These are phyloP conservation scores for Ganoderma resinaceum DNA, from an alignment of 1,284 basidiomycete species.

Conservation along the genomic window DNA sequence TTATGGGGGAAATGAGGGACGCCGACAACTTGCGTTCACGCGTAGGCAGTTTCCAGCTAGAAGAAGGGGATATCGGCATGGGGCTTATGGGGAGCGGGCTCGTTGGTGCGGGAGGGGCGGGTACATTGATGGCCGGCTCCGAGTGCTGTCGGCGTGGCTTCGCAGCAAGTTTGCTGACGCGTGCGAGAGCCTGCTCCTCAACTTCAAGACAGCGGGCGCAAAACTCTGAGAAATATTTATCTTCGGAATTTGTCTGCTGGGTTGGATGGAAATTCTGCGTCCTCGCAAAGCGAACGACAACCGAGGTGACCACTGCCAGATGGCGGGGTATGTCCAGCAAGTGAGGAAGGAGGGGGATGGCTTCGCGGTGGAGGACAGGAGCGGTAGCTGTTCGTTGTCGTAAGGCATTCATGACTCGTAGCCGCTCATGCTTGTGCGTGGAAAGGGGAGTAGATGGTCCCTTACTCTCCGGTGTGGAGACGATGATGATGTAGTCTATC, in stretches of 20 bases:
- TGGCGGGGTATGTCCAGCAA: slow-evolving; percentile 76
- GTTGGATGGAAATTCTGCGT: slow-evolving; percentile 26
- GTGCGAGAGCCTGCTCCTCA: slow-evolving; percentile 69
- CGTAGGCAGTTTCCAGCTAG: slow-evolving; percentile 22
- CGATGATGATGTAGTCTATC: slow-evolving; percentile 75
- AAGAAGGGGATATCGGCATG: slow-evolving; percentile 31
- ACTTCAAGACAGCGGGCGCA: slow-evolving; percentile 68
- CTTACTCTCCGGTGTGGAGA: slow-evolving; percentile 61
- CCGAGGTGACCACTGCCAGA: slow-evolving; percentile 75
- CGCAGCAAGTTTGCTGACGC: slow-evolving; percentile 64
- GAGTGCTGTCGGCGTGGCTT: slow-evolving; percentile 32
- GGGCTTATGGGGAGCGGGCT: slow-evolving; percentile 29
- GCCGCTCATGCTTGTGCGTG: slow-evolving; percentile 56
- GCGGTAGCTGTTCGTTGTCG: slow-evolving; percentile 59
- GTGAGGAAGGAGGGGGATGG: slow-evolving; percentile 72
- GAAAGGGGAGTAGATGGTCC: slow-evolving; percentile 36
- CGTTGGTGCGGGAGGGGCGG: slow-evolving; percentile 23
- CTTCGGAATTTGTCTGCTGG: slow-evolving; percentile 35
- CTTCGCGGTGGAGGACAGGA: slow-evolving; percentile 67
- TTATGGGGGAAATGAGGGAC: slow-evolving; percentile 13
- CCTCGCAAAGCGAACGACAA: slow-evolving; percentile 64
- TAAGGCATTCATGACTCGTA: slow-evolving; percentile 60
- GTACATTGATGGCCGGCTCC: slow-evolving; percentile 25
- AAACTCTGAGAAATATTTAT: slow-evolving; percentile 36
- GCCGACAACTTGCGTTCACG: slow-evolving; percentile 32